Evolutionary conservation across 164 flowering plant genomes (phyloP).

Genomic region (Berberis thunbergii): DNA sequence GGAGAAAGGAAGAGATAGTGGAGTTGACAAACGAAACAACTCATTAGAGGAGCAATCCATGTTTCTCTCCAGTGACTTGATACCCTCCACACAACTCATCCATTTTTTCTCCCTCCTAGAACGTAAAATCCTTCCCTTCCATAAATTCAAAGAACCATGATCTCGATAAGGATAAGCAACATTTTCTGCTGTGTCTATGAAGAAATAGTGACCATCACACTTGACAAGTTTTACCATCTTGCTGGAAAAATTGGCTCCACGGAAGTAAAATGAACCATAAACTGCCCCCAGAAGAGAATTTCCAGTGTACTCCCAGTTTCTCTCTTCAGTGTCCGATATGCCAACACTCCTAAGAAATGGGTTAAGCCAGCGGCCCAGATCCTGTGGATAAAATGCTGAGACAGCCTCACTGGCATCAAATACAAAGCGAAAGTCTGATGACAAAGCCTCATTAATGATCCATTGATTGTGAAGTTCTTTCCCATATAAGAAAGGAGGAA

Average conservation of each 20-base stretch:
- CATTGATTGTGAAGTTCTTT: conserved; percentile 69
- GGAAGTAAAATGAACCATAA: conserved; percentile 64
- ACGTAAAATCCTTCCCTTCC: conserved; percentile 28
- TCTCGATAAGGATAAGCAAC: conserved; percentile 20
- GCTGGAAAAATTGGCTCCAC: conserved; percentile 35
- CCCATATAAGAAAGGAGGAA: conserved; percentile 83
- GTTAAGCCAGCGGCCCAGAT: conserved; percentile 14
- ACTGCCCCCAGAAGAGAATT: conserved; percentile 49
- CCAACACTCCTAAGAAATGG: conserved; percentile 9
- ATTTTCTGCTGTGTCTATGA: conserved; percentile 28
- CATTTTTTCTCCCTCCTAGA: conserved; percentile 29
- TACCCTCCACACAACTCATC: conserved; percentile 26
- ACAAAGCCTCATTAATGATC: conserved; percentile 69
- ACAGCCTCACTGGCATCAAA: conserved; percentile 76
- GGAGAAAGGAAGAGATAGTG: conserved; percentile 45
- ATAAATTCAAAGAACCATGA: conserved; percentile 16
- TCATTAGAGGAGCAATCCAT: conserved; percentile 26
- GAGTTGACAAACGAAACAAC: conserved; percentile 14
- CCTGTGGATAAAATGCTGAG: conserved; percentile 40
- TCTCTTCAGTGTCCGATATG: conserved; percentile 14
- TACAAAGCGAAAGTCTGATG: conserved; percentile 60
- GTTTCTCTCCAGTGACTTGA: conserved; percentile 19
- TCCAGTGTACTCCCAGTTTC: conserved; percentile 55
- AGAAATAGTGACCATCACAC: conserved; percentile 41
- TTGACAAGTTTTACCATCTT: conserved; percentile 37